Base-by-base conservation (phyloP, 1,284 basidiomycete genomes). In the Tylopilus sp. region DNA sequence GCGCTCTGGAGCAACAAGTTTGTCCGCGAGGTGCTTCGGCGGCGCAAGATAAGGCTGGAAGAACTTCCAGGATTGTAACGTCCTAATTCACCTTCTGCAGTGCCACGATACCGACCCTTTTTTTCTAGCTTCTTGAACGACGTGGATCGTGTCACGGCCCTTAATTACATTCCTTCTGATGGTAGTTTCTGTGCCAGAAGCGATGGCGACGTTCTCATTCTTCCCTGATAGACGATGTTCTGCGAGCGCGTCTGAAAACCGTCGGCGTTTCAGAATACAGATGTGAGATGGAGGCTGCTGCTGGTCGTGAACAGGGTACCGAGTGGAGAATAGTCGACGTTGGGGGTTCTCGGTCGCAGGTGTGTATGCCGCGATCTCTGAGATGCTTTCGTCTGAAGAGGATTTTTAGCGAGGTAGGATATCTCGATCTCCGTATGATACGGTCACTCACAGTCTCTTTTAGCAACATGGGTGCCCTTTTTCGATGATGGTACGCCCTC, bases 301-400 rank as follows among this genome's bases (percentile, higher is more conserved):
- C 79, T 11, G 84, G 84, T 10, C 71, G 81, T 46, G 85, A 88
- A 56, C 78, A 75, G 49, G 86, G 84, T 2, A 81, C 82, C 1
- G 85, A 89, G 60, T 89, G 86, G 86, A 75, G 84, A 48, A 87
- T 89, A 54, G 79, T 88, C 37, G 86, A 89, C 58, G 87, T 89
- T 34, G 86, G 87, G 16, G 86, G 86, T 36, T 84, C 83, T 56
- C 73, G 86, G 54, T 84, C 82, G 59, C 83, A 86, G 75, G 82
- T 84, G 61, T 53, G 79, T 71, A 28, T 41, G 12, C 37, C 23
- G 25, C 41, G 48, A 35, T 51, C 48, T 12, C 45, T 16, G 38
- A 18, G 37, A 42, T 36, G 23, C 36, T 39, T 33, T 25, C 5
- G n/a, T 40, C 55, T 64, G 41, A 60, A 48, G 18, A 28, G 9